These are phyloP conservation scores for Prunella vulgaris DNA, from an alignment of 257 asterid genomes.

Conservation along the genomic window DNA sequence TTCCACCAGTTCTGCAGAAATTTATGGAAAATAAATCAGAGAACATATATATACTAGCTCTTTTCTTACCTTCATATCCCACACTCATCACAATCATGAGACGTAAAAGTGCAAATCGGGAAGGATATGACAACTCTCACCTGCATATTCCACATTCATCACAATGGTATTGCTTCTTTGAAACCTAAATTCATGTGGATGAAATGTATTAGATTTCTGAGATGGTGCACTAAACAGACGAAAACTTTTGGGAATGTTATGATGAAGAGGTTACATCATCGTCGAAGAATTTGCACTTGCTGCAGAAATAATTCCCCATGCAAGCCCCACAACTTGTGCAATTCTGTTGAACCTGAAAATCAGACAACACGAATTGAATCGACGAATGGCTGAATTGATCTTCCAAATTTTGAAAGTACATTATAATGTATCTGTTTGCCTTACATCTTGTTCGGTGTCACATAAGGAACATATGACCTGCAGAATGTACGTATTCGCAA, in stretches of 20 bases:
- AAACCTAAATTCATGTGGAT: conserved; percentile 30
- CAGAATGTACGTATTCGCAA: neutral
- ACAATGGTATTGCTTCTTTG: conserved; percentile 64
- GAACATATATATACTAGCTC: neutral
- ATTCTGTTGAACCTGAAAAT: conserved; percentile 44
- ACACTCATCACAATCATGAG: neutral
- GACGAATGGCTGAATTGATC: neutral
- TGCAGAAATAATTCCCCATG: conserved; percentile 59
- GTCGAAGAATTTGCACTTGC: conserved; percentile 56
- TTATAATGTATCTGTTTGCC: neutral
- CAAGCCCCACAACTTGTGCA: conserved; percentile 48
- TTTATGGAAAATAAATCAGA: neutral
- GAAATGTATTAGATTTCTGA: neutral
- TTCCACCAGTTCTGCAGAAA: conserved; percentile 56
- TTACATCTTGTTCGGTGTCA: conserved; percentile 57
- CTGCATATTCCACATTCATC: conserved; percentile 71
- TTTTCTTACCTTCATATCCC: neutral
- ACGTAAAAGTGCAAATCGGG: neutral
- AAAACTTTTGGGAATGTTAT: neutral
- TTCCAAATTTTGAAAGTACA: neutral
- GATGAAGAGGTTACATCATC: conserved; percentile 39
- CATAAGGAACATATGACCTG: conserved; percentile 62
- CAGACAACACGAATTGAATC: neutral
- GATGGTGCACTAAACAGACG: neutral
- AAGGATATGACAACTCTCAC: conserved; percentile 16